phyloP scores from a whole-genome alignment of 345 rosid genomes.

The Isatis tinctoria region DNA sequence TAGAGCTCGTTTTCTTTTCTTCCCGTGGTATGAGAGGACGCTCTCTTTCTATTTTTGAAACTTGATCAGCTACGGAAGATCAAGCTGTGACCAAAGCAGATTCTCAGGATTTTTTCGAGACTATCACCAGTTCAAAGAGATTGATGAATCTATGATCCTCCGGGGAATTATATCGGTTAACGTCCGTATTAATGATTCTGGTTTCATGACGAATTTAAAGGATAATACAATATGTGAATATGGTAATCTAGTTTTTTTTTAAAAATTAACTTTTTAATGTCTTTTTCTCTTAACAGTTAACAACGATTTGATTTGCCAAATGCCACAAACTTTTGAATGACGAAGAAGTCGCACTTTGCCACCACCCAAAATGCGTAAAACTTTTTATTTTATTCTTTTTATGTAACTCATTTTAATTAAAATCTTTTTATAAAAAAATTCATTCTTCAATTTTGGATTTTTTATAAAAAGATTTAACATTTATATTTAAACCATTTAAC shows the following conservation, averaged over 20 bases:
- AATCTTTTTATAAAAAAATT: too few relatives aligned
- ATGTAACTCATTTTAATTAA: too few relatives aligned
- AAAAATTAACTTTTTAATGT: background rate
- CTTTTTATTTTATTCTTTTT: background rate
- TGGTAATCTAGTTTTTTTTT: background rate
- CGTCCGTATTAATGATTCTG: slow-evolving; percentile 33
- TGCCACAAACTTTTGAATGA: background rate
- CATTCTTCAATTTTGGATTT: too few relatives aligned
- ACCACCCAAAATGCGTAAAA: background rate
- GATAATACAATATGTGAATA: too few relatives aligned
- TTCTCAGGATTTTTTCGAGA: too few relatives aligned
- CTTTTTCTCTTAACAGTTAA: background rate
- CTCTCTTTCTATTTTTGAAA: too few relatives aligned
- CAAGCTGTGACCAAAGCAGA: too few relatives aligned
- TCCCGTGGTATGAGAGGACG: background rate
- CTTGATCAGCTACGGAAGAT: too few relatives aligned
- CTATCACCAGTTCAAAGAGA: too few relatives aligned
- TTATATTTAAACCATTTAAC: background rate
- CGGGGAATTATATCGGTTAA: slow-evolving; percentile 45
- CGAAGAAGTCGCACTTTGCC: background rate
- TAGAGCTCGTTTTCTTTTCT: background rate
- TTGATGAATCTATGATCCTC: too few relatives aligned
- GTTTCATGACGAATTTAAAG: background rate
- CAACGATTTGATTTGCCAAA: background rate
- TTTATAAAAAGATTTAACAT: too few relatives aligned